phyloP scores from a whole-genome alignment of 2,329 filamentous ascomycete genomes.

The Colletotrichum acutatum region DNA sequence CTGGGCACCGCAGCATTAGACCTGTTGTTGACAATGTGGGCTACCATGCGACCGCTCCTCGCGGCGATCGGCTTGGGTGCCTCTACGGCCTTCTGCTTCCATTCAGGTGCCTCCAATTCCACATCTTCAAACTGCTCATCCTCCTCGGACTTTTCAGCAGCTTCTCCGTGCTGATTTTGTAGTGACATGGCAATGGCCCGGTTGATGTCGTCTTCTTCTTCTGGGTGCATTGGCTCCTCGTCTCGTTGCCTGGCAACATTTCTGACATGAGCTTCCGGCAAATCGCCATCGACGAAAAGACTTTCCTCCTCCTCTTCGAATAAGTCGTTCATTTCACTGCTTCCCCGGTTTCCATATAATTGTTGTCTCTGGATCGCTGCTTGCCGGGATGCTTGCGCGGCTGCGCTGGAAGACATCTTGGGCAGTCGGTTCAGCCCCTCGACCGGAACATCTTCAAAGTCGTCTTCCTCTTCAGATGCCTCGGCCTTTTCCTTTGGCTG shows the following conservation, averaged over 20 bases:
- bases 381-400: not conserved
- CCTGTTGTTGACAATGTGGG: slow-evolving; percentile 79
- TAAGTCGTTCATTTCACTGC: slow-evolving; percentile 40
- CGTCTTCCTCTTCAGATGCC: slow-evolving; percentile 69
- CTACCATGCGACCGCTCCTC: slow-evolving; percentile 70
- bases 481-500: slow-evolving; percentile 68
- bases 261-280: slow-evolving; percentile 35
- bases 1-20: slow-evolving; percentile 70
- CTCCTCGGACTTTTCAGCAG: slow-evolving; percentile 49
- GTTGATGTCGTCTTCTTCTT: slow-evolving; percentile 73
- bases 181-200: slow-evolving; percentile 89
- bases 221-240: slow-evolving; percentile 50
- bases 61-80: slow-evolving; percentile 62
- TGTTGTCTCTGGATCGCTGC: slow-evolving; percentile 20
- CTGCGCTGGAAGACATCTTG: slow-evolving; percentile 51
- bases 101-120: slow-evolving; percentile 57
- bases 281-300: slow-evolving; percentile 61
- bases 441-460: slow-evolving; percentile 93
- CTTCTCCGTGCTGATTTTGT: slow-evolving; percentile 66
- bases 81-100: slow-evolving; percentile 65
- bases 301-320: slow-evolving; percentile 59
- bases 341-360: not conserved
- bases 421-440: slow-evolving; percentile 88
- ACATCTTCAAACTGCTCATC: slow-evolving; percentile 63
- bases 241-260: slow-evolving; percentile 41